Conservation (phyloP, 2,329 filamentous ascomycete species). For the Periconia macrospinosa region DNA sequence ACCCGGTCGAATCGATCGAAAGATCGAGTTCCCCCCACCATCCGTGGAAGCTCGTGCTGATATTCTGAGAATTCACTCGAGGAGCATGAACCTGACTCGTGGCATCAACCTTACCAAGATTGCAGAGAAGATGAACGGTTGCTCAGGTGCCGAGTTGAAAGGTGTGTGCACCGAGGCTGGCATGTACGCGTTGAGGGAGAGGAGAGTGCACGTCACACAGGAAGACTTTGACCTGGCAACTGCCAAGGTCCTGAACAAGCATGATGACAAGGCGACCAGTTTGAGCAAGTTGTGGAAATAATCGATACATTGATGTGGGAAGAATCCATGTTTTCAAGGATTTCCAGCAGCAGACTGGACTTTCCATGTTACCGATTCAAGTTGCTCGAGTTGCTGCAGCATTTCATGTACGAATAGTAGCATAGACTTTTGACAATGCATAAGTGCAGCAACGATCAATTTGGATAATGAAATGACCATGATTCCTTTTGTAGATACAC, state of each 20-base stretch:
- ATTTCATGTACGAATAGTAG: constrained; percentile 17
- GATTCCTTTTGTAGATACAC: not conserved
- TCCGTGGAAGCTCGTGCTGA: constrained; percentile 95
- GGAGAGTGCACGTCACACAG: constrained; percentile 96
- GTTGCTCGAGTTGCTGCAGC: not conserved
- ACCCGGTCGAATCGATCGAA: constrained; percentile 96
- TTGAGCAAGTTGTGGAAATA: constrained; percentile 87
- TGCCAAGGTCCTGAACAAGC: constrained; percentile 99
- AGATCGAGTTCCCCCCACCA: constrained; percentile 98
- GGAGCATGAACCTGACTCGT: constrained; percentile 97
- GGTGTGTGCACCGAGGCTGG: constrained; percentile 98
- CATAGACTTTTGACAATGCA: constrained; percentile 1
- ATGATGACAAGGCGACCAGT: constrained; percentile 96
- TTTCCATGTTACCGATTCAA: too few species aligned
- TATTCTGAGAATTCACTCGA: constrained; percentile 94
- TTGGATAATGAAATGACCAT: too few species aligned
- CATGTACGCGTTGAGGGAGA: constrained; percentile 95
- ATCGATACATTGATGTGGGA: not conserved
- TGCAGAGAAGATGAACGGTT: constrained; percentile 99
- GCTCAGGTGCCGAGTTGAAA: constrained; percentile 95
- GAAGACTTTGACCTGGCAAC: constrained; percentile 99
- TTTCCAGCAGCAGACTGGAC: too few species aligned
- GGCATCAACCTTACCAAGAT: constrained; percentile 98
- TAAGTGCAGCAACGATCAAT: not conserved
- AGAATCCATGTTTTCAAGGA: not conserved